phyloP scores from a whole-genome alignment of 768 basidiomycete species.

The Calocybe gangraenosa region DNA sequence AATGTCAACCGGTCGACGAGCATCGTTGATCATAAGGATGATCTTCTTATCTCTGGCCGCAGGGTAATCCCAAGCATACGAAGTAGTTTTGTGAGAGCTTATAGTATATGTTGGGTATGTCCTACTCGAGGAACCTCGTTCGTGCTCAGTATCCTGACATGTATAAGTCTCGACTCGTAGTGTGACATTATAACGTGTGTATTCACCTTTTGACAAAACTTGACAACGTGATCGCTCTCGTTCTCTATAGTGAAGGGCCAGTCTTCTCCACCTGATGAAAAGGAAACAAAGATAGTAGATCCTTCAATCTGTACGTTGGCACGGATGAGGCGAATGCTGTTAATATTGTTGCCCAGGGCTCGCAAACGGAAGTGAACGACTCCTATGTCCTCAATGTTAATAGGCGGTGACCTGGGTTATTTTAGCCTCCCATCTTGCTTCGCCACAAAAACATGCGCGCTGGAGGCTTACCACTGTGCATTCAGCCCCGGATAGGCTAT shows the following conservation, averaged over 20 bases:
- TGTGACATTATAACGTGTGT: neutral
- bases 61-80: slow-evolving; percentile 94
- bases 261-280: slow-evolving; percentile 54
- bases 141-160: slow-evolving; percentile 39
- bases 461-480: slow-evolving; percentile 61
- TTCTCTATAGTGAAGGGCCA: slow-evolving; percentile 96
- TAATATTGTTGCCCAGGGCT: slow-evolving; percentile 29
- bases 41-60: slow-evolving; percentile 80
- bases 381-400: slow-evolving; percentile 91
- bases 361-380: slow-evolving; percentile 69
- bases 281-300: slow-evolving; percentile 83
- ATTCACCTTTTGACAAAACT: slow-evolving; percentile 71
- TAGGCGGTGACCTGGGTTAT: slow-evolving; percentile 78
- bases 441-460: neutral
- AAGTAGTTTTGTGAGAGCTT: slow-evolving; percentile 43
- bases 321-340: slow-evolving; percentile 53
- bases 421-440: neutral
- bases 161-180: slow-evolving; percentile 6
- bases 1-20: slow-evolving; percentile 73
- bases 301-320: slow-evolving; percentile 81
- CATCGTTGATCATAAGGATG: slow-evolving; percentile 54
- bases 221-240: slow-evolving; percentile 67
- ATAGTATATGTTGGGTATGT: slow-evolving; percentile 52
- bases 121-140: slow-evolving; percentile 30
- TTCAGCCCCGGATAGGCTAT: slow-evolving; percentile 85